These are phyloP conservation scores for Elongisporangium senticosum DNA, from an alignment of 352 stramenopile genomes.

Conservation along the genomic window DNA sequence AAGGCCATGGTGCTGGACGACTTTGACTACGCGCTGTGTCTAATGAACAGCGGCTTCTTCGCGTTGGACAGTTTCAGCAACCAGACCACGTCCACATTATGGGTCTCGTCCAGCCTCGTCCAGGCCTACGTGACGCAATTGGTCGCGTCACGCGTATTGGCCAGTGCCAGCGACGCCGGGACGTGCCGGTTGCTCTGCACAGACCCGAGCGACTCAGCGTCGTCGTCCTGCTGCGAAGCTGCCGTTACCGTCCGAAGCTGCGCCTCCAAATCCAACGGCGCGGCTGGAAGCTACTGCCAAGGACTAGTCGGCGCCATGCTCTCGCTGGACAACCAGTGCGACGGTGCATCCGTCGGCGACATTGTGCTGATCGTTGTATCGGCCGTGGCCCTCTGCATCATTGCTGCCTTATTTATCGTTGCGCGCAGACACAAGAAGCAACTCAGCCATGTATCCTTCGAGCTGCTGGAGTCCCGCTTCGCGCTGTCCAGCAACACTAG, in stretches of 20 bases:
- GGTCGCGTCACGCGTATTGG: constrained; percentile 2
- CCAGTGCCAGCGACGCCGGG: constrained; percentile 13
- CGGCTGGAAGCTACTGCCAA: constrained; percentile 24
- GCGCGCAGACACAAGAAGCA: neutral
- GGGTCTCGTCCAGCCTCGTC: constrained; percentile 2
- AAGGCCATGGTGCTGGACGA: constrained; percentile 33
- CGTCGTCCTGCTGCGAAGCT: constrained; percentile 30
- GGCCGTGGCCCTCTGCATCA: constrained; percentile 1
- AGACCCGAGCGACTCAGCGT: constrained; percentile 18
- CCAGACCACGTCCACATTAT: constrained; percentile 3
- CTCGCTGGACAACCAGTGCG: constrained; percentile 28
- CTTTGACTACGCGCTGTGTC: constrained; percentile 40
- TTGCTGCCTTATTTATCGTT: constrained; percentile 14
- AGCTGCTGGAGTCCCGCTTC: constrained; percentile 21
- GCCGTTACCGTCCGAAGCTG: constrained; percentile 18
- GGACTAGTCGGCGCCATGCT: constrained; percentile 32
- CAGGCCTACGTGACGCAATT: constrained; percentile 5
- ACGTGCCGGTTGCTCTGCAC: constrained; percentile 30
- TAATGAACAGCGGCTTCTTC: constrained; percentile 70
- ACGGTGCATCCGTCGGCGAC: constrained; percentile 19
- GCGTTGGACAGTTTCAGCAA: constrained; percentile 15
- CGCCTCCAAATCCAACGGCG: constrained; percentile 14
- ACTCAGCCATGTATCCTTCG: no score
- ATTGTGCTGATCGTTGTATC: constrained; percentile 21
- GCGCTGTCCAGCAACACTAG: constrained; percentile 6